phyloP scores from a whole-genome alignment of 768 basidiomycete species.

The Calocera cornea region DNA sequence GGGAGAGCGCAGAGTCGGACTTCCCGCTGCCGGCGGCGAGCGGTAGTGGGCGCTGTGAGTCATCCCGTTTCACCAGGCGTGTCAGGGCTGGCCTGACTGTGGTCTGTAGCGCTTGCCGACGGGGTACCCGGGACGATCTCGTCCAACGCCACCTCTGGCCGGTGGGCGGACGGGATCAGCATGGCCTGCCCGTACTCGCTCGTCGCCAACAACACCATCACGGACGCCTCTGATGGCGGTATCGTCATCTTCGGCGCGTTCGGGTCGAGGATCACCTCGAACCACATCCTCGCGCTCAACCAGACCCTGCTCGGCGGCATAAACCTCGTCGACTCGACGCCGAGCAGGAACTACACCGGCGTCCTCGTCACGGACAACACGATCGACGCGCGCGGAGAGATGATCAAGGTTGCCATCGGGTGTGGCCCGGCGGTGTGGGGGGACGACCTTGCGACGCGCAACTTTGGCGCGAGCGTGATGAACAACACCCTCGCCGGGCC shows the following conservation, averaged over 20 bases:
- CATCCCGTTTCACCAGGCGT: background rate
- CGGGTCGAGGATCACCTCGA: conserved; percentile 18
- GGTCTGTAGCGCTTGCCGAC: background rate
- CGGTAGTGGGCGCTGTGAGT: background rate
- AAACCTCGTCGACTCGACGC: conserved; percentile 1
- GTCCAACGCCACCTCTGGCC: conserved; percentile 6
- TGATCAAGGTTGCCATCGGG: background rate
- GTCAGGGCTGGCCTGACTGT: background rate
- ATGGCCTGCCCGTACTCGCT: conserved; percentile 20
- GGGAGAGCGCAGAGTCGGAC: background rate
- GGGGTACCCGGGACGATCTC: background rate
- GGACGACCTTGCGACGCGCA: background rate
- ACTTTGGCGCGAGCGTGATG: background rate
- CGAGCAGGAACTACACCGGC: background rate
- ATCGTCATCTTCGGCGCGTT: conserved; percentile 24
- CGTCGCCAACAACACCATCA: conserved; percentile 22
- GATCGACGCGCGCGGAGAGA: background rate
- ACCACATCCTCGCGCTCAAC: conserved; percentile 15
- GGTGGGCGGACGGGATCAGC: conserved; percentile 26
- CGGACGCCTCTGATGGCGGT: conserved; percentile 20
- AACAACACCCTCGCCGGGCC: background rate
- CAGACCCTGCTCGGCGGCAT: background rate
- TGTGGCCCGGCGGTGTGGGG: background rate
- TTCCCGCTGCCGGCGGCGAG: background rate
- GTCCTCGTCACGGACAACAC: background rate